Base-by-base conservation (phyloP, 176 grass and related monocot genomes). In the Musa acuminata region DNA sequence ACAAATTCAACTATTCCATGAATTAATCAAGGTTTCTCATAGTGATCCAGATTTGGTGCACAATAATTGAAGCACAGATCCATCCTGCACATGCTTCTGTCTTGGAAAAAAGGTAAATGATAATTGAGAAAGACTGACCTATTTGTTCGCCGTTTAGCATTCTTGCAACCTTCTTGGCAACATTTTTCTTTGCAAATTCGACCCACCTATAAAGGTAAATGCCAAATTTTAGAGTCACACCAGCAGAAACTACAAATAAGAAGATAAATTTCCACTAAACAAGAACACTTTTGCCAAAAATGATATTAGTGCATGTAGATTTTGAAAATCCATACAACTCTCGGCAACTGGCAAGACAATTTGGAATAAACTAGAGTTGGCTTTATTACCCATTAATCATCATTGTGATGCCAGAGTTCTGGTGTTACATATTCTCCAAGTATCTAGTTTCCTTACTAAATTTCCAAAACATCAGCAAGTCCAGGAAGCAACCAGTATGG, bases 71-170 rank as follows among this genome's bases (percentile, higher is more conserved):
- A 43, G 35, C 35, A 43, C 35, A 43, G 35, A 43, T 43, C 35
- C 35, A 43, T 43, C 35, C 0, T 43, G 35, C 35, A 43, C 35
- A 62, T 21, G 57, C 12, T 14, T 17, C 20, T 62, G 7, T 19
- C 20, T 25, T 68, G 23, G 5, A 26, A 43, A 26, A 26, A 25
- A 11, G 13, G 23, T 43, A 0, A 12, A 35, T 11, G 13, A 35
- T 6, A 25, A 35, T 67, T 23, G 14, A 29, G 9, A 5, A 85
- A 72, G 65, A 83, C 50, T 50, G 78, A 98, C 94, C 94, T 82
- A 91, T 98, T 75, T 98, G 90, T 91, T 98, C 90, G 76, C 91
- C 88, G 51, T 93, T 98, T 75, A 98, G 90, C 65, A 98, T 52
- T 83, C 87, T 91, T 58, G 84, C 86, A 78, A 98, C 90, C 79